Percentiles rank a stretch among this genome's conserved stretches.
phyloP scores from a whole-genome alignment of 2,329 filamentous ascomycete species.

The Colletotrichum gigasporum region DNA sequence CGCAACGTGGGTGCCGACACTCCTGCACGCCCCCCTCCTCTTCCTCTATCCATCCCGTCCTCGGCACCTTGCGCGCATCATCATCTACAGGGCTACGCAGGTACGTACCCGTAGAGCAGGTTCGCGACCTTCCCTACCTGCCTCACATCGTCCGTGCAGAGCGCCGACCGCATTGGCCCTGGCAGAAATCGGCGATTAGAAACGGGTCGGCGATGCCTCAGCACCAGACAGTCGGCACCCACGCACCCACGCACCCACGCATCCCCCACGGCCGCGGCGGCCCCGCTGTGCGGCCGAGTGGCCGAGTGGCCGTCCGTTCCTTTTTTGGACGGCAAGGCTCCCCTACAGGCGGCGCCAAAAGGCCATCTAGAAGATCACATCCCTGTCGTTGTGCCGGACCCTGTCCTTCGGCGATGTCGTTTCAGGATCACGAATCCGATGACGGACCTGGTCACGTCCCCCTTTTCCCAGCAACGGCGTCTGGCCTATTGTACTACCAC shows the following conservation, averaged over 20 bases:
- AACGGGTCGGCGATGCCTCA: too few relatives aligned
- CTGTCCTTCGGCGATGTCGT: neutral
- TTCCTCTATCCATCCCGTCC: neutral
- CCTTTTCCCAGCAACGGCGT: neutral
- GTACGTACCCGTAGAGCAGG: too few relatives aligned
- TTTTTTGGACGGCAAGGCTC: slow-evolving; percentile 4
- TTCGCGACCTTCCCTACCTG: too few relatives aligned
- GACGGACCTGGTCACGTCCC: neutral
- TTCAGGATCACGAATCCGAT: slow-evolving; percentile 2
- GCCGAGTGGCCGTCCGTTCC: too few relatives aligned
- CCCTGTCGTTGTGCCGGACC: neutral
- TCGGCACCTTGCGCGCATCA: neutral
- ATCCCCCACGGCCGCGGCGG: neutral
- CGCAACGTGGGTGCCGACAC: neutral
- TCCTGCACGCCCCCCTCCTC: neutral
- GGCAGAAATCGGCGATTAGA: slow-evolving; percentile 19
- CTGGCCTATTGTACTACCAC: too few relatives aligned
- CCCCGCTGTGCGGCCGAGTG: neutral
- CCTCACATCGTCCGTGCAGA: neutral
- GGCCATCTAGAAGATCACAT: too few relatives aligned
- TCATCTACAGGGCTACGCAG: neutral
- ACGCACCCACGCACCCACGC: neutral
- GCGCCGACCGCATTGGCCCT: neutral
- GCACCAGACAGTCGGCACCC: too few relatives aligned
- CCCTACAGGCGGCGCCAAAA: too few relatives aligned